Base-by-base conservation (phyloP, 2,329 filamentous ascomycete species). In the Penicillium olsonii region DNA sequence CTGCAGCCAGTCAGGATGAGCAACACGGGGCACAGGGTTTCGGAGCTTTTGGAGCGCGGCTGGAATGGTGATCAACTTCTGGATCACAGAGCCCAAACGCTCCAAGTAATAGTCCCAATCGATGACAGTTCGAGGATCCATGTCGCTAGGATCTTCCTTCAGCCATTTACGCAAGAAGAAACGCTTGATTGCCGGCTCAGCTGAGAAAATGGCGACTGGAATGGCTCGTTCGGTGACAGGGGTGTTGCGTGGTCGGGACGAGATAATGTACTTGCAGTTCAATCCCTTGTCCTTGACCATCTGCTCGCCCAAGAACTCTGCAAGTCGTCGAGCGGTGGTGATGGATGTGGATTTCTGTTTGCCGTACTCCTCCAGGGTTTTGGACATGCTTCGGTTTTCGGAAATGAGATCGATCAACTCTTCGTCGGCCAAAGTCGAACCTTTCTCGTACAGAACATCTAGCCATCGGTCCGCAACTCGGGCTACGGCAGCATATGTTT, bases 251-350 rank as follows among this genome's bases (percentile, higher is more conserved):
- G 94, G 94, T 55, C 82, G 84, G 12, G 90, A 82, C 43, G 92
- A 96, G 65, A 99, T 96, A 68, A 99, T 96, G 71, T 97, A 99
- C 73, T 97, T 97, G 85, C 94, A 99, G 76, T 99, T 99, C 61
- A 99, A 72, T 3, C 94, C 94, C 72, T 97, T 99, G 73, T 99
- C 95, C 67, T 99, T 99, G 63, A 96, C 86, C 95, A 99, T 99
- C 67, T 96, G 91, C 68, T 96, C 92, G 29, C 94, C 94, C 54
- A 99, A 68, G 67, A 99, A 99, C 65, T 99, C 94, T 29, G 94
- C 94, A 35, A 99, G 75, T 55, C 94, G 90, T 64, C 87, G 94
- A 10, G 94, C 94, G 0, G 94, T 99, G 2, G 94, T 99, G 68
- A 99, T 99, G n/a, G 94, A 96, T 1, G 94, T 99, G 0, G 92